Base-by-base conservation (phyloP, 306 rosid species). In the Malus orientalis region DNA sequence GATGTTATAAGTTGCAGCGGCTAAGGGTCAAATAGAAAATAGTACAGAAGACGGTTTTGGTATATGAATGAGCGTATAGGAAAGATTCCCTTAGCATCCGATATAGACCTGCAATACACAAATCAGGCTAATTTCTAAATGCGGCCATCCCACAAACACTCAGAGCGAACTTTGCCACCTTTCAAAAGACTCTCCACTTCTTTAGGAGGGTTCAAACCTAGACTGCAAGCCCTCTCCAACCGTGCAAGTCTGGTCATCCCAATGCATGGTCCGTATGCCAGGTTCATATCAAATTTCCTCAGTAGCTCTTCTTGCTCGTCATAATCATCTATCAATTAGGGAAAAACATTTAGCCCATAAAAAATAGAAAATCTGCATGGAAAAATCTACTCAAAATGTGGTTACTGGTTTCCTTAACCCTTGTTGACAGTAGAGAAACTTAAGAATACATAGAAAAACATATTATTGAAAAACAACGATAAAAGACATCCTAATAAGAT, bases 251-350 rank as follows among this genome's bases (percentile, higher is more conserved):
- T 84, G 42, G 86, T 80, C 83, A 93, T 85, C 44, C 98, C 98
- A 7, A 87, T 10, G 74, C 97, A 93, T 2, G 98, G 98, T 10
- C 98, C 98, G 19, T 85, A 93, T 1, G 85, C 83, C 89, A 76
- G 88, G 91, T 93, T 86, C 87, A 93, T 45, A 82, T 93, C 98
- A 55, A 93, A 93, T 68, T 91, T 90, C 67, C 92, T 89, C 80
- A 93, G 2, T 83, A 80, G 8, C 36, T 60, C 78, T 87, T 93
- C 98, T 40, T 29, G 69, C 66, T 82, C 84, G 0, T 73, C 83
- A 77, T 70, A 45, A 45, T 88, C 97, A 83, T 89, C 98, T 93
- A 81, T 5, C n/a, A 42, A 36, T 14, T 53, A 53, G 8, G 20
- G 58, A 53, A 25, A 25, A 15, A 9, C 2, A 33, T 60, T 25